Conservation (phyloP, 768 basidiomycete species). For the Ramaria rubella region DNA sequence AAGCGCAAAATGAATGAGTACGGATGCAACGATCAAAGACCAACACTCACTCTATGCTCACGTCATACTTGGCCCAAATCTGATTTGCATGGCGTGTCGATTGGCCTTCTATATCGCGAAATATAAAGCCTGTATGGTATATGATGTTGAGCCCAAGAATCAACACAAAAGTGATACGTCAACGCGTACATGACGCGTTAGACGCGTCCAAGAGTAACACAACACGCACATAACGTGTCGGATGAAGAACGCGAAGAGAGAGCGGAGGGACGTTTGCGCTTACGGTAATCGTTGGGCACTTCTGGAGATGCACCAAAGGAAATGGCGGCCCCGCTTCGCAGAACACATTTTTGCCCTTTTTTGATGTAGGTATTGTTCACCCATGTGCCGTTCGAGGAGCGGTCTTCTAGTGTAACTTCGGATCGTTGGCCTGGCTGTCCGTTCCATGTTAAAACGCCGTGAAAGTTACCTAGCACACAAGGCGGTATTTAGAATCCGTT, state of each 20-base stretch:
- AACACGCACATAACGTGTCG: slow-evolving; percentile 24
- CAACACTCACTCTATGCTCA: slow-evolving; percentile 39
- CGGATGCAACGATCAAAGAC: not conserved
- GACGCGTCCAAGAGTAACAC: slow-evolving; percentile 22
- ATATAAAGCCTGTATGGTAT: slow-evolving; percentile 55
- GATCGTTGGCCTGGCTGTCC: slow-evolving; percentile 37
- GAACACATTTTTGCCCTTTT: slow-evolving; percentile 9
- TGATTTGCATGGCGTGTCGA: slow-evolving; percentile 41
- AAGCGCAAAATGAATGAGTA: not conserved
- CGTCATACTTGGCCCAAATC: slow-evolving; percentile 59
- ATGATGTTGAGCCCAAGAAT: slow-evolving; percentile 45
- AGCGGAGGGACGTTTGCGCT: not conserved
- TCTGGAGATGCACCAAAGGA: not conserved
- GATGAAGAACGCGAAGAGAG: not conserved
- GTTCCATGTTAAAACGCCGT: slow-evolving; percentile 57
- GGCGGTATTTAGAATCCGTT: slow-evolving; percentile 15
- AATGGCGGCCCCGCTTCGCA: slow-evolving; percentile 1
- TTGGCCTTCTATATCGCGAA: slow-evolving; percentile 49
- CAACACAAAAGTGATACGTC: too few species aligned
- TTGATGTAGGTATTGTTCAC: slow-evolving; percentile 13
- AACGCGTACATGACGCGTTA: not conserved
- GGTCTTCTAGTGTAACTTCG: slow-evolving; percentile 45
- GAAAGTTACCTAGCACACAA: slow-evolving; percentile 42
- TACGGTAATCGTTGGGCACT: not conserved
- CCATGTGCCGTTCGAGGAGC: slow-evolving; percentile 70